phyloP scores from a whole-genome alignment of 768 basidiomycete genomes.

The Hydnomerulius pinastri region DNA sequence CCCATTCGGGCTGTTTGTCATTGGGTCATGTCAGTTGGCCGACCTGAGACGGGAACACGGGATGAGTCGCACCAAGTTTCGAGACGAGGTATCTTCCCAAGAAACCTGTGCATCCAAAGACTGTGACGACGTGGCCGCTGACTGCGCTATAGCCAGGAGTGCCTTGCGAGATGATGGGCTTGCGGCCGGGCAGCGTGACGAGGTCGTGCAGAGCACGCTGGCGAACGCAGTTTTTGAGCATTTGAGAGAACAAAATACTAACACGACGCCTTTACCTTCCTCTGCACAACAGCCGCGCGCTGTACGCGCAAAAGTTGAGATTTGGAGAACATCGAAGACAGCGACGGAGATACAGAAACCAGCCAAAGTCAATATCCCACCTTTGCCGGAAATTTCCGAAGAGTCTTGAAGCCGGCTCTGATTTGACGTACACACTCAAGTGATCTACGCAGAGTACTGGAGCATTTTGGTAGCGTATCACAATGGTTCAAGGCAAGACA shows the following conservation, averaged over 20 bases:
- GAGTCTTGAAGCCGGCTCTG: background rate
- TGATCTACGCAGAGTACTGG: too few species aligned
- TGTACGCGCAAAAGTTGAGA: slow-evolving; percentile 54
- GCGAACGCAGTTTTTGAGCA: slow-evolving; percentile 8
- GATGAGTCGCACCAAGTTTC: slow-evolving; percentile 75
- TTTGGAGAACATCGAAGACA: slow-evolving; percentile 43
- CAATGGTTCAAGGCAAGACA: slow-evolving; percentile 88
- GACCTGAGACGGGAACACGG: background rate
- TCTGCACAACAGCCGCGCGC: slow-evolving; percentile 46
- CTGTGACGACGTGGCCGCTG: slow-evolving; percentile 90
- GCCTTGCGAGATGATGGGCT: slow-evolving; percentile 75
- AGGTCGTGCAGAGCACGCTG: slow-evolving; percentile 80
- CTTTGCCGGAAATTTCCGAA: slow-evolving; percentile 28
- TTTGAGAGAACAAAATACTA: background rate
- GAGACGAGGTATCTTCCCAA: slow-evolving; percentile 91
- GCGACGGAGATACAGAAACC: slow-evolving; percentile 12
- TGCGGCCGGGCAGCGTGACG: slow-evolving; percentile 54
- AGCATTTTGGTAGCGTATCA: too few species aligned
- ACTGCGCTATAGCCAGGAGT: slow-evolving; percentile 84
- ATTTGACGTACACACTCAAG: background rate
- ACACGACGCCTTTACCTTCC: slow-evolving; percentile 40
- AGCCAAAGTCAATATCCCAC: slow-evolving; percentile 3
- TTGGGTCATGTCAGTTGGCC: background rate
- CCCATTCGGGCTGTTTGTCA: slow-evolving; percentile 76
- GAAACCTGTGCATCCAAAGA: slow-evolving; percentile 97